Conservation (phyloP, 2,329 filamentous ascomycete species). For the Colletotrichum liriopes region DNA sequence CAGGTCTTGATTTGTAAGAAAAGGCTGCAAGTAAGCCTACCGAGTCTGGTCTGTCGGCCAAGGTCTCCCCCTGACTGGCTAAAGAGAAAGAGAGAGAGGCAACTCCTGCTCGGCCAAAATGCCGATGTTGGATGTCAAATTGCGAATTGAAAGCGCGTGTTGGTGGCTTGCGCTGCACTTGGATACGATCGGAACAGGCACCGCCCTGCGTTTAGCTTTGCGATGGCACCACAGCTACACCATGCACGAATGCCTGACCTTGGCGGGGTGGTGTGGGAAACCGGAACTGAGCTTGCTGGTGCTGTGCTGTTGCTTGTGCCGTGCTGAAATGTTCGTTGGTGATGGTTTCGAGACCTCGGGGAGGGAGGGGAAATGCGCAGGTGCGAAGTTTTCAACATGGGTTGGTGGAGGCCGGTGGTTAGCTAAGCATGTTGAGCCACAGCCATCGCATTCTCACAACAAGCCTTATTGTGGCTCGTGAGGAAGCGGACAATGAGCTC, state of each 20-base stretch:
- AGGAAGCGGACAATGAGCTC: background rate
- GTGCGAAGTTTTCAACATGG: conserved; percentile 47
- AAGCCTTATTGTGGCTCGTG: conserved; percentile 17
- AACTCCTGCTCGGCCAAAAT: conserved; percentile 3
- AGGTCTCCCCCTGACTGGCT: background rate
- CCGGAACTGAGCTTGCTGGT: conserved; percentile 26
- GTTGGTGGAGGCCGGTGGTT: background rate
- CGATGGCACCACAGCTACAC: conserved; percentile 39
- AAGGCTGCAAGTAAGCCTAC: conserved; percentile 42
- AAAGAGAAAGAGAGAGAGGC: background rate
- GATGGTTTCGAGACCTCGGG: conserved; percentile 44
- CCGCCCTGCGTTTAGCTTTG: conserved; percentile 36
- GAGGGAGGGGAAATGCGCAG: conserved; percentile 49
- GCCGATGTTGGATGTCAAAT: background rate
- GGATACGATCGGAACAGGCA: conserved; percentile 21
- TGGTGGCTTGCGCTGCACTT: conserved; percentile 34
- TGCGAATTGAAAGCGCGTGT: background rate
- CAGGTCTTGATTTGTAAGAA: conserved; percentile 36
- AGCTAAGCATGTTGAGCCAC: conserved; percentile 1
- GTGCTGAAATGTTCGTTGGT: conserved; percentile 49
- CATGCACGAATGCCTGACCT: conserved; percentile 43
- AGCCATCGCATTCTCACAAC: no score
- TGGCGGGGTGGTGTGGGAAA: conserved; percentile 29
- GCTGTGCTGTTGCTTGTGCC: conserved; percentile 38
- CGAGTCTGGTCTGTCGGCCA: conserved; percentile 25